Conservation (phyloP, 2,329 filamentous ascomycete species). For the Hymenoscyphus scutula region DNA sequence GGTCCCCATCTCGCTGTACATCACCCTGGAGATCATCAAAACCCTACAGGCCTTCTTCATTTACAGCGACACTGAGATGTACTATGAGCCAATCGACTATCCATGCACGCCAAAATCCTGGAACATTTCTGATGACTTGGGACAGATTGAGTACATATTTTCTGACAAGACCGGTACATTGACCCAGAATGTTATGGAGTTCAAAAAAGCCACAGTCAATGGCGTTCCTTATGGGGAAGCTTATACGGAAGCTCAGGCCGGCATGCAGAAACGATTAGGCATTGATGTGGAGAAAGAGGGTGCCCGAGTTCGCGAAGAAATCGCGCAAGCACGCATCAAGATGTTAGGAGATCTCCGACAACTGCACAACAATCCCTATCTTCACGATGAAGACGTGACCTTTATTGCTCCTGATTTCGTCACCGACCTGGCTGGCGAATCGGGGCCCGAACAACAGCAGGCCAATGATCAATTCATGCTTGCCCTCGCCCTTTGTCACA, state of each 20-base stretch:
- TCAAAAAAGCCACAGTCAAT: constrained; percentile 97
- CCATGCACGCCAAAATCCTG: constrained; percentile 96
- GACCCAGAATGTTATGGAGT: constrained; percentile 96
- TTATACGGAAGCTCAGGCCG: constrained; percentile 94
- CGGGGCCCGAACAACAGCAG: constrained; percentile 70
- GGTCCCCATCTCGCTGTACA: constrained; percentile 97
- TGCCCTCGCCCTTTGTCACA: constrained; percentile 91
- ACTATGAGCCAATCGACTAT: constrained; percentile 90
- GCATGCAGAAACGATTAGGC: constrained; percentile 90
- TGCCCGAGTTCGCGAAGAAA: constrained; percentile 69
- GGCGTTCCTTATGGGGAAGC: constrained; percentile 96
- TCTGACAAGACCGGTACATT: constrained; percentile 90
- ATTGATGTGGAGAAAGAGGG: constrained; percentile 81
- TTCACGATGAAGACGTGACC: constrained; percentile 85
- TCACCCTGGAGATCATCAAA: constrained; percentile 92
- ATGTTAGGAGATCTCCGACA: constrained; percentile 72
- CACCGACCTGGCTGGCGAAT: constrained; percentile 73
- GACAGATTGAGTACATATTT: constrained; percentile 99
- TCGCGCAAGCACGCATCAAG: constrained; percentile 70
- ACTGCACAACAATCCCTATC: constrained; percentile 84
- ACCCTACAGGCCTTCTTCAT: constrained; percentile 95
- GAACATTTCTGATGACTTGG: constrained; percentile 98
- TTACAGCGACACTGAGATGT: constrained; percentile 94
- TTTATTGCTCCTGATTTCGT: constrained; percentile 92
- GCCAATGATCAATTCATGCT: constrained; percentile 93